A percentile compares a stretch with the other conserved stretches of the same genome.
Evolutionary conservation across 768 basidiomycete species (phyloP).

Genomic region (Collybia mongolica): DNA sequence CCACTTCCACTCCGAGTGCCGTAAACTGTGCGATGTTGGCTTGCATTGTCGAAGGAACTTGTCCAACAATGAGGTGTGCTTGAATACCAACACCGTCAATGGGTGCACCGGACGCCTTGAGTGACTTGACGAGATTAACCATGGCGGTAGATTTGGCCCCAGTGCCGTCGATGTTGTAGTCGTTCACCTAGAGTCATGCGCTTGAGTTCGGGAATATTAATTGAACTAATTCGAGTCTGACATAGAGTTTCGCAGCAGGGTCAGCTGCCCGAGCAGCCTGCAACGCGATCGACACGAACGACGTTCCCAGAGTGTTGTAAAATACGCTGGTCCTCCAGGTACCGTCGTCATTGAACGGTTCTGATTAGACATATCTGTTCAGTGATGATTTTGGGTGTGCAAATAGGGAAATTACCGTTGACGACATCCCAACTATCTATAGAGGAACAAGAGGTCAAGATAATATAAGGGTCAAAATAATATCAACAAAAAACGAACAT

Average conservation of each 20-base stretch:
- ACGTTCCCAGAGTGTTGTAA: conserved; percentile 45
- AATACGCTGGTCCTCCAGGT: conserved; percentile 54
- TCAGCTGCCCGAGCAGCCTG: conserved; percentile 53
- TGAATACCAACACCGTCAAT: conserved; percentile 64
- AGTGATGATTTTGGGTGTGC: neutral
- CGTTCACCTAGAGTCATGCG: conserved; percentile 26
- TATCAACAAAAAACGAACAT: conserved; percentile 29
- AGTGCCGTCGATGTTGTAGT: conserved; percentile 40
- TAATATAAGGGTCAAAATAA: conserved; percentile 10
- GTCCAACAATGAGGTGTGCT: conserved; percentile 58
- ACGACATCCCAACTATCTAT: conserved; percentile 44
- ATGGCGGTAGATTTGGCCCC: conserved; percentile 57
- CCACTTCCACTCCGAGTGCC: conserved; percentile 62
- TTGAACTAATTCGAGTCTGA: conserved; percentile 15
- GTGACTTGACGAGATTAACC: conserved; percentile 47
- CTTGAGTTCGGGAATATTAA: neutral
- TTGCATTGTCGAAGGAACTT: conserved; percentile 47
- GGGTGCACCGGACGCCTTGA: conserved; percentile 46
- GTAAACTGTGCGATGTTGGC: conserved; percentile 52
- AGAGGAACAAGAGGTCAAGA: neutral
- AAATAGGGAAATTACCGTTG: conserved; percentile 24
- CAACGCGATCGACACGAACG: conserved; percentile 53
- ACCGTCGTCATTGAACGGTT: conserved; percentile 63
- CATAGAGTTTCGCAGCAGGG: conserved; percentile 55
- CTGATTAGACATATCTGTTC: conserved; percentile 14